A percentile compares a stretch with the other conserved stretches of the same genome.
Evolutionary conservation across 768 basidiomycete genomes (phyloP).

Genomic region (Leccinum aurantiacum): DNA sequence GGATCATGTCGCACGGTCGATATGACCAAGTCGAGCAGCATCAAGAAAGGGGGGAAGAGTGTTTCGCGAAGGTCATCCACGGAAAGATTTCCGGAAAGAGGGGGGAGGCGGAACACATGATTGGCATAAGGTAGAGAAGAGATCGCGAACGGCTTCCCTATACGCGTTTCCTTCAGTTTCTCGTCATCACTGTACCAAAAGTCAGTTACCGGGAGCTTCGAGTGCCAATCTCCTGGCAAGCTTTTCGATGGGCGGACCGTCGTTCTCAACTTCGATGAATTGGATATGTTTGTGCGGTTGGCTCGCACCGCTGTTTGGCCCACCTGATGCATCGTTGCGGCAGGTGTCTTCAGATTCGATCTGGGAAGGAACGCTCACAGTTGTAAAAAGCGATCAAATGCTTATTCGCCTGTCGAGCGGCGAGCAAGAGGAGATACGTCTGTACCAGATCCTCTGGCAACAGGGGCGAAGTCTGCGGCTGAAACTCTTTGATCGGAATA

Average conservation of each 20-base stretch:
- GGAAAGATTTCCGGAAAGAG: conserved; percentile 19
- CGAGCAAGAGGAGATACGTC: conserved; percentile 69
- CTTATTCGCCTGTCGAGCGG: conserved; percentile 60
- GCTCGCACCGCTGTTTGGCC: conserved; percentile 79
- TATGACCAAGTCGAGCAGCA: conserved; percentile 74
- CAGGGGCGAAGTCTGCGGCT: conserved; percentile 77
- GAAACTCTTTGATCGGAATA: conserved; percentile 51
- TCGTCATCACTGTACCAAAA: background rate
- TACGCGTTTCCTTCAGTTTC: conserved; percentile 4
- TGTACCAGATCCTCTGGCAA: conserved; percentile 77
- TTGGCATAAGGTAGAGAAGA: conserved; percentile 74
- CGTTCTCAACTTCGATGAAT: conserved; percentile 63
- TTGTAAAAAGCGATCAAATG: conserved; percentile 87
- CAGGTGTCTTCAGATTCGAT: background rate
- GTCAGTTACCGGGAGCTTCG: conserved; percentile 39
- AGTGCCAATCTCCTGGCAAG: conserved; percentile 58
- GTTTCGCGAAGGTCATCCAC: conserved; percentile 47
- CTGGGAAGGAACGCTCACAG: conserved; percentile 45
- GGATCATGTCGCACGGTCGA: conserved; percentile 69
- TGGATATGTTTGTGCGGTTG: conserved; percentile 93
- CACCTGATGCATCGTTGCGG: conserved; percentile 46
- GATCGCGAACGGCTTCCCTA: conserved; percentile 76
- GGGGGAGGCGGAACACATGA: conserved; percentile 58
- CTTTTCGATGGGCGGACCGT: conserved; percentile 76
- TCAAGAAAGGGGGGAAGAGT: conserved; percentile 63